These are phyloP conservation scores for Penicillium paneum DNA, from an alignment of 2,329 filamentous ascomycete species.

Conservation along the genomic window DNA sequence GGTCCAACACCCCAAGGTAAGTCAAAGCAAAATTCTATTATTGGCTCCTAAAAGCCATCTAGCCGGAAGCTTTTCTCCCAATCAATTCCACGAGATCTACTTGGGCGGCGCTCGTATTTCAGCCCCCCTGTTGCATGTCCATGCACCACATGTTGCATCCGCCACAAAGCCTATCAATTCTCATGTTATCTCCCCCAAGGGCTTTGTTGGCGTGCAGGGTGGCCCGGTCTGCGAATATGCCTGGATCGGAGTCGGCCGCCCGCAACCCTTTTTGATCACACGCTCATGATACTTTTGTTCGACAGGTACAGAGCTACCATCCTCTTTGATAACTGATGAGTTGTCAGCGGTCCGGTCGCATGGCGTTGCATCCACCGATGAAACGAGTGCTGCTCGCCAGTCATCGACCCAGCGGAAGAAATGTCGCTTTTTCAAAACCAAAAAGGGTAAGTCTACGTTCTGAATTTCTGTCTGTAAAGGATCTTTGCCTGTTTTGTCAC, in stretches of 20 bases:
- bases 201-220: background rate
- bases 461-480: conserved; percentile 7
- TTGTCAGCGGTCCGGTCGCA: conserved; percentile 32
- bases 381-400: conserved; percentile 14
- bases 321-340: conserved; percentile 23
- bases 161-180: conserved; percentile 12
- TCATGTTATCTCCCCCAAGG: background rate
- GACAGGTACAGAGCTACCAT: conserved; percentile 22
- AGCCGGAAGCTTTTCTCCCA: conserved; percentile 8
- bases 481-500: background rate
- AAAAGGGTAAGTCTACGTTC: conserved; percentile 23
- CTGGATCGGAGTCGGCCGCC: conserved; percentile 19
- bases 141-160: conserved; percentile 12
- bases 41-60: conserved; percentile 1
- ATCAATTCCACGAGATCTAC: conserved; percentile 12
- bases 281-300: conserved; percentile 28
- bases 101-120: conserved; percentile 8
- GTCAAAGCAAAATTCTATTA: conserved; percentile 7
- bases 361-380: conserved; percentile 20
- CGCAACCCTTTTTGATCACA: conserved; percentile 33
- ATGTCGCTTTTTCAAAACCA: conserved; percentile 27
- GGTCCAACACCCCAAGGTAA: conserved; percentile 21
- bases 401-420: conserved; percentile 19
- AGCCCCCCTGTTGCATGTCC: conserved; percentile 7
- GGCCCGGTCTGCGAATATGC: background rate